A percentile compares a stretch with the other conserved stretches of the same genome.
These are phyloP conservation scores for Cutaneotrichosporon sp. DNA, from an alignment of 1,284 basidiomycete genomes.

Conservation along the genomic window DNA sequence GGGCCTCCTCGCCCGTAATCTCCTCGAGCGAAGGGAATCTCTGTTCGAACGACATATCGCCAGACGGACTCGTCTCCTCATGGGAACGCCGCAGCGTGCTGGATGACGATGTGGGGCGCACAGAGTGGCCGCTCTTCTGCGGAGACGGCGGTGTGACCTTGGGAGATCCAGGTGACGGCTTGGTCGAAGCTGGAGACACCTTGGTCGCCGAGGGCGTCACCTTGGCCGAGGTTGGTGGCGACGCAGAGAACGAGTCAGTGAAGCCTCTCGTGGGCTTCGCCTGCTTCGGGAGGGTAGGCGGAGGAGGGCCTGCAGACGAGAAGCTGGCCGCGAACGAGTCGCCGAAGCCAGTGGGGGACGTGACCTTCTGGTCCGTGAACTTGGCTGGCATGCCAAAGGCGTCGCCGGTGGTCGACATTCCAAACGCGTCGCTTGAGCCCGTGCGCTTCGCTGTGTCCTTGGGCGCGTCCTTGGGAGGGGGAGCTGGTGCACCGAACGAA, in stretches of 20 bases:
- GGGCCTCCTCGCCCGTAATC: conserved; percentile 16
- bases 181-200: not conserved
- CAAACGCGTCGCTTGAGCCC: not conserved
- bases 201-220: not conserved
- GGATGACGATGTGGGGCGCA: not conserved
- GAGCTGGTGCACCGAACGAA: conserved; percentile 4
- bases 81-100: conserved; percentile 15
- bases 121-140: conserved; percentile 2
- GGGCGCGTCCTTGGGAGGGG: not conserved
- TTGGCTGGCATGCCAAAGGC: conserved; percentile 6
- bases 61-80: conserved; percentile 30
- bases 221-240: not conserved
- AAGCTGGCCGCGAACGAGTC: conserved; percentile 17
- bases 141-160: not conserved
- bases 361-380: conserved; percentile 3
- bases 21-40: conserved; percentile 50
- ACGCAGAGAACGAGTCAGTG: conserved; percentile 14
- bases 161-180: not conserved
- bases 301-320: not conserved
- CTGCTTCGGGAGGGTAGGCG: conserved; percentile 1
- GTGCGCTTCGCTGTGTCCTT: not conserved
- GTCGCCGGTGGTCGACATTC: not conserved
- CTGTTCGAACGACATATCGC: conserved; percentile 44
- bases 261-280: conserved; percentile 4
- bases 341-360: conserved; percentile 18